phyloP scores from a whole-genome alignment of 1,284 basidiomycete species.

The Naganishia sp. region DNA sequence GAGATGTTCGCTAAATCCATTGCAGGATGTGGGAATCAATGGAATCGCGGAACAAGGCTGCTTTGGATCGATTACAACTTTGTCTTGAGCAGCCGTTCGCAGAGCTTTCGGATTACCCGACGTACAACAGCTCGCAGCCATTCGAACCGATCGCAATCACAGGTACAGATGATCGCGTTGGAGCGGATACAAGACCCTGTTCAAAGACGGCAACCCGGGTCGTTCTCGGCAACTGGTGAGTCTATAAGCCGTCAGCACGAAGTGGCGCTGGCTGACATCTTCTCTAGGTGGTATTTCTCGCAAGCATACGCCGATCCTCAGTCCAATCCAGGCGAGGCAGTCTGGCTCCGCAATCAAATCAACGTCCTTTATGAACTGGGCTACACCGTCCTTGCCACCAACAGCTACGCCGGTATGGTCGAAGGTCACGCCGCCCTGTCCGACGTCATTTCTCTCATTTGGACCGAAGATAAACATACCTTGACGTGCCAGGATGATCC shows the following conservation, averaged over 20 bases:
- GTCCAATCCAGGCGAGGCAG: conserved; percentile 31
- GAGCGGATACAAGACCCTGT: conserved; percentile 27
- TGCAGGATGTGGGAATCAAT: conserved; percentile 22
- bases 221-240: conserved; percentile 31
- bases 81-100: conserved; percentile 17
- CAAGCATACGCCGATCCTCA: conserved; percentile 22
- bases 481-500: conserved; percentile 48
- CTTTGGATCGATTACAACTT: conserved; percentile 18
- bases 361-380: conserved; percentile 26
- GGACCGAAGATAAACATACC: conserved; percentile 40
- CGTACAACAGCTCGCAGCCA: conserved; percentile 5
- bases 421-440: conserved; percentile 22
- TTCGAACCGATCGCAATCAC: conserved; percentile 8
- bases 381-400: conserved; percentile 25
- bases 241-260: not conserved
- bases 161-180: conserved; percentile 9
- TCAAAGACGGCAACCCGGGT: conserved; percentile 29
- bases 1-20: too few species aligned
- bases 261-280: not conserved
- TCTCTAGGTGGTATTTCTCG: conserved; percentile 29
- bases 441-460: conserved; percentile 37
- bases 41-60: conserved; percentile 22
- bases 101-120: conserved; percentile 13
- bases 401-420: conserved; percentile 28
- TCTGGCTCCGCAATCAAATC: conserved; percentile 32